Percentiles rank a stretch among this genome's conserved stretches.
These are phyloP conservation scores for Parachaetomium inaequale DNA, from an alignment of 495 filamentous ascomycete species.

Conservation along the genomic window DNA sequence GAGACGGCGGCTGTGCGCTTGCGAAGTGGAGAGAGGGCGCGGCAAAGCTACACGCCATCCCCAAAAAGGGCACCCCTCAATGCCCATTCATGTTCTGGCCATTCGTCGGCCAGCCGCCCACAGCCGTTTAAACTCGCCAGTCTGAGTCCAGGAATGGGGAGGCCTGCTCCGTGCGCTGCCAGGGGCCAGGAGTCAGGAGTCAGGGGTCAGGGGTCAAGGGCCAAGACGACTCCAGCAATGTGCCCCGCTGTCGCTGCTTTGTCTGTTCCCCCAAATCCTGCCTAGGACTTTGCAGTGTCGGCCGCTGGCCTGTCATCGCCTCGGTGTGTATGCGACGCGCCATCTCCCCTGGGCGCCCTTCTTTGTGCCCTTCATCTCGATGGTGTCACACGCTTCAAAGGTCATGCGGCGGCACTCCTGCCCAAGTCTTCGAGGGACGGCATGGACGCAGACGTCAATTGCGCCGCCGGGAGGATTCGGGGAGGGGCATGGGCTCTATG, in stretches of 20 bases:
- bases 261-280: neutral
- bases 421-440: neutral
- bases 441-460: neutral
- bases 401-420: neutral
- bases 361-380: neutral
- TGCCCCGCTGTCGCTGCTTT: neutral
- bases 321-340: neutral
- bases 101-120: conserved; percentile 10
- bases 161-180: conserved; percentile 3
- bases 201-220: no score
- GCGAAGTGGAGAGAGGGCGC: neutral
- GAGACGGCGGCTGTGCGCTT: conserved; percentile 3
- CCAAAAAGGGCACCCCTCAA: no score
- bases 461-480: conserved; percentile 1
- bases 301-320: neutral
- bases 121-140: conserved; percentile 3
- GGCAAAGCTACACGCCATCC: neutral
- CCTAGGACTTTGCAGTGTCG: neutral
- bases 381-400: neutral
- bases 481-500: neutral
- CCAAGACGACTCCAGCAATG: neutral
- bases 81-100: neutral
- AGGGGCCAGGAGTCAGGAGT: neutral
- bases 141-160: neutral
- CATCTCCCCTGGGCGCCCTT: neutral